Conservation (phyloP, 306 rosid genomes). For the Prunus mira region DNA sequence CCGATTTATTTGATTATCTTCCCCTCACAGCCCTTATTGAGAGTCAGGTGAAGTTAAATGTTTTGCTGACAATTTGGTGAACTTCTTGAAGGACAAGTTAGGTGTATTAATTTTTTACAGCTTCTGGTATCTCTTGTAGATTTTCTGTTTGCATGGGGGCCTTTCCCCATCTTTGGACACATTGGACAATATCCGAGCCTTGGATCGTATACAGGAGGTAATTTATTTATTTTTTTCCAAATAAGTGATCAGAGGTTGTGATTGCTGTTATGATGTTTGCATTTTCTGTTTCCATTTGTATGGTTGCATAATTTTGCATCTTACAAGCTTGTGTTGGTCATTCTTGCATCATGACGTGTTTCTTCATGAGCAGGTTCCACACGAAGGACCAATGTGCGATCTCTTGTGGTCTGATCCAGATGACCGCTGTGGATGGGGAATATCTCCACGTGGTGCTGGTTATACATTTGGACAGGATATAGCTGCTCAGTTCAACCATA, state of each 20-base stretch:
- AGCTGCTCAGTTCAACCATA: constrained; percentile 90
- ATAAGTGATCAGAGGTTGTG: not conserved
- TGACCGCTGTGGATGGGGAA: constrained; percentile 99
- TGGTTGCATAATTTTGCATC: not conserved
- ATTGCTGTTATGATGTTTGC: not conserved
- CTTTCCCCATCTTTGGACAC: constrained; percentile 97
- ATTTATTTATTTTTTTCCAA: constrained; percentile 1
- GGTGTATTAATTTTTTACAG: constrained; percentile 10
- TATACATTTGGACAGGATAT: constrained; percentile 98
- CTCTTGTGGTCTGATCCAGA: constrained; percentile 99
- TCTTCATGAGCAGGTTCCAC: constrained; percentile 71
- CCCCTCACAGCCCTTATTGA: constrained; percentile 97
- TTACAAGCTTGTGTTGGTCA: constrained; percentile 4
- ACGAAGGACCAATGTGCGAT: constrained; percentile 99
- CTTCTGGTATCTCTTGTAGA: constrained; percentile 44
- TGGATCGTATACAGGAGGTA: constrained; percentile 97
- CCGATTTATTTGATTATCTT: constrained; percentile 90
- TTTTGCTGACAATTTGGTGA: not conserved
- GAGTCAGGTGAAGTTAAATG: constrained; percentile 77
- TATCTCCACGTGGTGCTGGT: constrained; percentile 99
- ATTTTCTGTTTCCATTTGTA: not conserved
- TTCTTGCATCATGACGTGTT: not conserved
- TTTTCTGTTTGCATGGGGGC: constrained; percentile 98
- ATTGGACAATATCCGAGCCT: constrained; percentile 83
- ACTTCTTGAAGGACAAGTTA: not conserved